Conservation (phyloP, 495 filamentous ascomycete genomes). For the Ramalina intermedia region DNA sequence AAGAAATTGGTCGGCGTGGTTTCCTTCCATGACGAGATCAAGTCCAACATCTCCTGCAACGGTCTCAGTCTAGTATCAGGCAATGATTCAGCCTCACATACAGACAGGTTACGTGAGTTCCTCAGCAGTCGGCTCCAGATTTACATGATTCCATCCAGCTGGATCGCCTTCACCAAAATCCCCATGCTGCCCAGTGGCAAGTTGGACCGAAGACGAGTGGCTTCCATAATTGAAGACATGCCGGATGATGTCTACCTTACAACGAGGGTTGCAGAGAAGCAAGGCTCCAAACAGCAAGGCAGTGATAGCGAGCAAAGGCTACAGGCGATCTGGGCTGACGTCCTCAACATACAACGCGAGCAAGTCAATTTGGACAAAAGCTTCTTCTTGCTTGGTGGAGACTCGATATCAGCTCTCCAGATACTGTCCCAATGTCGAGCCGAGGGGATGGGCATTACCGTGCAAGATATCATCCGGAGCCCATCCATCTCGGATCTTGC, state of each 20-base stretch:
- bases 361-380: slow-evolving; percentile 28
- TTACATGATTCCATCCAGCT: slow-evolving; percentile 35
- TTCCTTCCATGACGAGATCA: slow-evolving; percentile 1
- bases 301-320: slow-evolving; percentile 12
- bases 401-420: slow-evolving; percentile 44
- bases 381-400: slow-evolving; percentile 41
- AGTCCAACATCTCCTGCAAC: not conserved
- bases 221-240: slow-evolving; percentile 7
- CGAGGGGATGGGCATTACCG: slow-evolving; percentile 24
- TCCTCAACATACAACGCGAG: slow-evolving; percentile 21
- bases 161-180: slow-evolving; percentile 23
- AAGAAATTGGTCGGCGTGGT: slow-evolving; percentile 9
- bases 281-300: slow-evolving; percentile 1
- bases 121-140: slow-evolving; percentile 15
- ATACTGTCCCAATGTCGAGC: slow-evolving; percentile 16
- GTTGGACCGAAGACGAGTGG: slow-evolving; percentile 21
- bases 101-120: slow-evolving; percentile 9
- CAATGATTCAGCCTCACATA: slow-evolving; percentile 2
- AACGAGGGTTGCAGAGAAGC: slow-evolving; percentile 1
- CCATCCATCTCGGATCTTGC: slow-evolving; percentile 13
- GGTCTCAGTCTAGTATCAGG: not conserved
- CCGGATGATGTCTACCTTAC: slow-evolving; percentile 4
- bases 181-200: slow-evolving; percentile 31
- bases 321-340: slow-evolving; percentile 22
- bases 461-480: slow-evolving; percentile 19